Evolutionary conservation across 495 filamentous ascomycete species (phyloP).

Genomic region (Hyaloscypha variabilis): DNA sequence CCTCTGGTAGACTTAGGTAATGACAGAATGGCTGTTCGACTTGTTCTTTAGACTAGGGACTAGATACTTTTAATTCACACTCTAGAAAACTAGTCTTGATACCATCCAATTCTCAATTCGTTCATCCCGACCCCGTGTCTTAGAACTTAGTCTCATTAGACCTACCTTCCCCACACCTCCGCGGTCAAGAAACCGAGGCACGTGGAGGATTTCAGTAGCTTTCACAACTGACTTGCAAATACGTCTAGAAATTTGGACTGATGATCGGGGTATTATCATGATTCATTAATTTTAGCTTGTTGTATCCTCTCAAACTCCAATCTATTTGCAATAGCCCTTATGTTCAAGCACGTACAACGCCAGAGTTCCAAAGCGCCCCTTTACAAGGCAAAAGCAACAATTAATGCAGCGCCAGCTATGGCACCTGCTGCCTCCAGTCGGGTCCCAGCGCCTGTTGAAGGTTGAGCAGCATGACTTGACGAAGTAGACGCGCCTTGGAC

Average conservation of each 20-base stretch:
- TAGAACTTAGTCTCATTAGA: too few relatives aligned
- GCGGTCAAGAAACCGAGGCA: neutral
- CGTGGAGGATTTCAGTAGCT: neutral
- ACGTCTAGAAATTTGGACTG: neutral
- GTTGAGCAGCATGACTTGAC: neutral
- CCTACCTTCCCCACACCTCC: neutral
- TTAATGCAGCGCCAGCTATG: conserved; percentile 29
- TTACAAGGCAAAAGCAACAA: conserved; percentile 39
- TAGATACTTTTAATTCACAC: neutral
- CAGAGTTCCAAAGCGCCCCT: neutral
- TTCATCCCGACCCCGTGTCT: neutral
- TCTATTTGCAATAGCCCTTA: neutral
- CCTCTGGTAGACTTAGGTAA: conserved; percentile 17
- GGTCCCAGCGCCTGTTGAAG: neutral
- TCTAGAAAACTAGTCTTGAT: neutral
- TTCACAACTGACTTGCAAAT: neutral
- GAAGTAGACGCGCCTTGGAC: conserved; percentile 1
- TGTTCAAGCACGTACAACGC: neutral
- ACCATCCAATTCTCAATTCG: neutral
- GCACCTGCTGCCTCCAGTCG: conserved; percentile 28
- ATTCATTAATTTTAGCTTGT: neutral
- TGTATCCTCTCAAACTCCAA: neutral
- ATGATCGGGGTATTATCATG: neutral
- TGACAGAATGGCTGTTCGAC: conserved; percentile 2
- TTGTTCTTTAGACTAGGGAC: neutral